A percentile compares a stretch with the other conserved stretches of the same genome.
Conservation (phyloP, 495 filamentous ascomycete species). For the Talaromyces nanjingensis region DNA sequence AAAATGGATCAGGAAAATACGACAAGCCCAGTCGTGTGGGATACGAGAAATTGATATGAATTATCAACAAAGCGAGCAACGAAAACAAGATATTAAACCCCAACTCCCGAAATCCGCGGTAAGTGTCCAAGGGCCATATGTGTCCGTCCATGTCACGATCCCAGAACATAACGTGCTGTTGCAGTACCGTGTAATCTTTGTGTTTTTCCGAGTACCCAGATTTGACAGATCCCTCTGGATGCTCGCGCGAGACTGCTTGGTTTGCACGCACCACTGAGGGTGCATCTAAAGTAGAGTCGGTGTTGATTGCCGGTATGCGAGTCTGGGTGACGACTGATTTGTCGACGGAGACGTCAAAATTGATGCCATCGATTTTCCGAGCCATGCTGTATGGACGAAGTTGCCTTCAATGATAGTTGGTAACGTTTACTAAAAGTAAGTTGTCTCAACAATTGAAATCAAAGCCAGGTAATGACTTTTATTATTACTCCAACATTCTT, state of each 20-base stretch:
- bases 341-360: neutral
- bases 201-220: neutral
- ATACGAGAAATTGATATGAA: conserved; percentile 46
- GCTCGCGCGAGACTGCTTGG: neutral
- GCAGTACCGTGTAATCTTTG: conserved; percentile 29
- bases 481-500: neutral
- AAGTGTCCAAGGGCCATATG: conserved; percentile 48
- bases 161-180: conserved; percentile 50
- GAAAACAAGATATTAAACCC: conserved; percentile 45
- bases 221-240: neutral
- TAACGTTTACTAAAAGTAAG: neutral
- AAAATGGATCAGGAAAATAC: conserved; percentile 40
- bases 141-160: conserved; percentile 43
- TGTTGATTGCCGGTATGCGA: neutral
- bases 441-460: neutral
- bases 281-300: neutral
- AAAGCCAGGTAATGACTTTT: neutral
- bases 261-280: neutral
- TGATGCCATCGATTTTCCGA: neutral
- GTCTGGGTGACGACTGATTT: neutral
- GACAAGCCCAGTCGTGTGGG: conserved; percentile 30
- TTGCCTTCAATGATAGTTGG: neutral
- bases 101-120: conserved; percentile 42
- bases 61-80: conserved; percentile 33
- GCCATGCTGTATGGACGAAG: neutral